Conservation (phyloP, 202 grass and related monocot species). For the Panicum virgatum region DNA sequence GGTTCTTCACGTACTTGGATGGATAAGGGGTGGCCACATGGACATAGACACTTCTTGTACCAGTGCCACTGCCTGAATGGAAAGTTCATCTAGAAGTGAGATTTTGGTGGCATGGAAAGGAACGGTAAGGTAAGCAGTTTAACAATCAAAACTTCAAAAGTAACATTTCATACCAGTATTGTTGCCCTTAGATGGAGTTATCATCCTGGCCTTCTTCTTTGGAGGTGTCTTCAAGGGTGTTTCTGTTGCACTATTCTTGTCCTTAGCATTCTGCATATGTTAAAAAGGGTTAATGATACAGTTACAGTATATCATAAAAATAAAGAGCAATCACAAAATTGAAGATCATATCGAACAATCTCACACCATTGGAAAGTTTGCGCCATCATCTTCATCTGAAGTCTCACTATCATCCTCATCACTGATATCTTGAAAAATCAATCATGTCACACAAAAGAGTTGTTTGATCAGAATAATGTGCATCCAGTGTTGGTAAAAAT, state of each 20-base stretch:
- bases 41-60: constrained; percentile 39
- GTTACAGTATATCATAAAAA: constrained; percentile 12
- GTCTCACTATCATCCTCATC: constrained; percentile 45
- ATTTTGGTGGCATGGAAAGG: background rate
- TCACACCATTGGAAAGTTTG: constrained; percentile 47
- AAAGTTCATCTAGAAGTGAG: constrained; percentile 26
- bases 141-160: background rate
- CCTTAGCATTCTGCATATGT: constrained; percentile 27
- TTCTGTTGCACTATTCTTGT: constrained; percentile 51
- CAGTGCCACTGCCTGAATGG: constrained; percentile 18
- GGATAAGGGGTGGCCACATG: constrained; percentile 67
- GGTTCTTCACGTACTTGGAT: constrained; percentile 43
- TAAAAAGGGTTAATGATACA: background rate
- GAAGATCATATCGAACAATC: background rate
- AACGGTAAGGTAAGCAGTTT: background rate
- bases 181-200: constrained; percentile 47
- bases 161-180: constrained; percentile 46
- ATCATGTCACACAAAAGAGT: background rate
- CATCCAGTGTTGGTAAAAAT: background rate
- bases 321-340: background rate
- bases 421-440: background rate
- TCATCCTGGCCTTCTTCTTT: constrained; percentile 68
- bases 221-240: constrained; percentile 58
- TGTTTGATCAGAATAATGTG: background rate
- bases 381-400: constrained; percentile 52